Evolutionary conservation across 1,284 basidiomycete genomes (phyloP), one percentile per base, ranked within the genome.

Genomic region (Ustilago loliicola): DNA sequence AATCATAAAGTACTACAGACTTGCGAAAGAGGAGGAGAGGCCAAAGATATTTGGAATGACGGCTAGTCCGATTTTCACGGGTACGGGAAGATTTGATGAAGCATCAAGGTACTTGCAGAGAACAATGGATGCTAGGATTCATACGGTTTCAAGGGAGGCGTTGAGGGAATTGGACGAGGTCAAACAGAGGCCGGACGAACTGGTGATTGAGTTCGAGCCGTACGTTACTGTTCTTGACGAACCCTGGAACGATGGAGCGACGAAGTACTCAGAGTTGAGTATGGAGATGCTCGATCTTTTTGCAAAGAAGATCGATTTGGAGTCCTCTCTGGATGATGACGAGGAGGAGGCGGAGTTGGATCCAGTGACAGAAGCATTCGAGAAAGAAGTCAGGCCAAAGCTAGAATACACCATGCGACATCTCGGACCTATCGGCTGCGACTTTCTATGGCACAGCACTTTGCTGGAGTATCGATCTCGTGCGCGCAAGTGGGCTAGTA

Each of bases 21-120:
- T 72, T 17, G 62, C 69, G 3, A 21, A 30, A 1, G 25, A 59
- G 13, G 6, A 60, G 0, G 27, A 76, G 2, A 63, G 75, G 15
- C 81, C 81, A 11, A 77, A 80, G 56, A 79, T 83, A 60, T 77
- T 83, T 34, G 81, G 81, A 19, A 80, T 83, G 80, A 81, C 81
- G 2, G 81, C 81, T 1, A 79, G 76, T 45, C 81, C 81, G 9
- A 66, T 83, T 21, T 72, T 71, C 13, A 67, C 66, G 9, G 47
- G 45, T 23, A 55, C 42, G 0, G 66, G 53, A 19, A 52, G 50
- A 21, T 74, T 64, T 45, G 58, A 60, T 17, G 64, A 71, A 15
- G 79, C 79, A 1, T 50, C 61, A 2, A 42, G 47, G 5, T 67
- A 75, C 23, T 63, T 83, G 19, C 73, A 81, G 27, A 17, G 45